Percentiles rank a stretch among this genome's conserved stretches.
Evolutionary conservation across 169 alveolate species (phyloP).

Genomic region (Eimeria brunetti): DNA sequence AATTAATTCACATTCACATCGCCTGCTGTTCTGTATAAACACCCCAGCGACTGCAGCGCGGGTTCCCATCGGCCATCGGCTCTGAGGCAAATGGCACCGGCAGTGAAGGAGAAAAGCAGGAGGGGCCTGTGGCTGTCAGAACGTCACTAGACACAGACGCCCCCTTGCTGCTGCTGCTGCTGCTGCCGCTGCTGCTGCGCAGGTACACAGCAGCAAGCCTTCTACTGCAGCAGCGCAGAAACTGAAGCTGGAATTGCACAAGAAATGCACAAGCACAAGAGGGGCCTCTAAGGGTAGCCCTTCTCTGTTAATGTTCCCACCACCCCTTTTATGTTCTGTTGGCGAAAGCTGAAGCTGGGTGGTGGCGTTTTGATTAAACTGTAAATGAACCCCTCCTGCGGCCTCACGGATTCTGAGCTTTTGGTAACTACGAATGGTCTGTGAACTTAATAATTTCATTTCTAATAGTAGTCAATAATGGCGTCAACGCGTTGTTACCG

Average conservation of each 20-base stretch:
- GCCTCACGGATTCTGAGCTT: neutral
- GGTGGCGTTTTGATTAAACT: neutral
- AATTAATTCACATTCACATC: neutral
- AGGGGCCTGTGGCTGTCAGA: neutral
- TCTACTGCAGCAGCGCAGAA: constrained; percentile 3
- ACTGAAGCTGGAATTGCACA: no score
- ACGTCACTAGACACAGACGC: neutral
- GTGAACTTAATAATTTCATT: no score
- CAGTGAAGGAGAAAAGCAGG: neutral
- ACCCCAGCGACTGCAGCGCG: neutral
- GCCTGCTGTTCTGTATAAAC: constrained; percentile 17
- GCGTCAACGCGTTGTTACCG: neutral
- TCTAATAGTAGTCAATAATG: no score
- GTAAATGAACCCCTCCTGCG: neutral
- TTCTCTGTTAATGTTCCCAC: neutral
- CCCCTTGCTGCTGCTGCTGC: no score
- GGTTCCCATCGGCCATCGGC: neutral
- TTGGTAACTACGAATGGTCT: neutral
- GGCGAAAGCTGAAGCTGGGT: neutral
- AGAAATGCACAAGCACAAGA: neutral
- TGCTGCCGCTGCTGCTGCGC: neutral
- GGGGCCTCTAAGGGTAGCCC: neutral
- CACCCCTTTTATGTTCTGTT: neutral
- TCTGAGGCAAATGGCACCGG: neutral
- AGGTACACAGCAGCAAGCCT: neutral